These are phyloP conservation scores for Xylariaceae sp. DNA, from an alignment of 2,329 filamentous ascomycete species.

Conservation along the genomic window DNA sequence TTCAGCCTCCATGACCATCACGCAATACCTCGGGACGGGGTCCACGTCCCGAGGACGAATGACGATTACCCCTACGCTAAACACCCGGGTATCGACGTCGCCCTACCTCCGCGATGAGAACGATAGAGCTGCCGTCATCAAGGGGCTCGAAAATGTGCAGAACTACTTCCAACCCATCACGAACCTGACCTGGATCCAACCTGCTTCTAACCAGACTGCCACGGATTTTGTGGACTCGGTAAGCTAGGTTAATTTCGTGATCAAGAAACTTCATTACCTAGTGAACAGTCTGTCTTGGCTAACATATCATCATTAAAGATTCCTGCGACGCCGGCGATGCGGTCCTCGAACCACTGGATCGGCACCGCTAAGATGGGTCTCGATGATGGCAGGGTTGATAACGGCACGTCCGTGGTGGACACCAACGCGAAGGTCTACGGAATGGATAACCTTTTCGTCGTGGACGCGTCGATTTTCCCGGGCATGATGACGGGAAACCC, in stretches of 20 bases:
- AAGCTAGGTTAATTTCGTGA: conserved; percentile 21
- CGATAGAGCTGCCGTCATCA: conserved; percentile 62
- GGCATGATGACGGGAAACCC: conserved; percentile 70
- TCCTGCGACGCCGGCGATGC: conserved; percentile 39
- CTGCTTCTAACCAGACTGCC: conserved; percentile 52
- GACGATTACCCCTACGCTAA: conserved; percentile 59
- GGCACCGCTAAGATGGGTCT: conserved; percentile 34
- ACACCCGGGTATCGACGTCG: conserved; percentile 57
- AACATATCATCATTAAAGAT: conserved; percentile 27
- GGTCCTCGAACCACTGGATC: conserved; percentile 54
- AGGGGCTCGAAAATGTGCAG: conserved; percentile 61
- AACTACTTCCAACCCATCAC: conserved; percentile 55
- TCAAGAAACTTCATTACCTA: background rate
- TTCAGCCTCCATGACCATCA: conserved; percentile 51
- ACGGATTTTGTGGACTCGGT: conserved; percentile 57
- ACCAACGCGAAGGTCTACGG: conserved; percentile 66
- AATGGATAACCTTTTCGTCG: conserved; percentile 67
- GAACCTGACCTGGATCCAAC: conserved; percentile 58
- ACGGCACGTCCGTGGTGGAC: conserved; percentile 63
- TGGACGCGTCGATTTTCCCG: conserved; percentile 69
- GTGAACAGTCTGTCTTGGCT: background rate
- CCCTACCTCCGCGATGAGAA: conserved; percentile 60
- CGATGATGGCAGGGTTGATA: conserved; percentile 51
- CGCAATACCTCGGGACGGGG: conserved; percentile 65
- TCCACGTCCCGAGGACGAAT: conserved; percentile 60